Evolutionary conservation across 2,329 filamentous ascomycete genomes (phyloP), one percentile per base, ranked within the genome.

Genomic region (Xylariales sp.): DNA sequence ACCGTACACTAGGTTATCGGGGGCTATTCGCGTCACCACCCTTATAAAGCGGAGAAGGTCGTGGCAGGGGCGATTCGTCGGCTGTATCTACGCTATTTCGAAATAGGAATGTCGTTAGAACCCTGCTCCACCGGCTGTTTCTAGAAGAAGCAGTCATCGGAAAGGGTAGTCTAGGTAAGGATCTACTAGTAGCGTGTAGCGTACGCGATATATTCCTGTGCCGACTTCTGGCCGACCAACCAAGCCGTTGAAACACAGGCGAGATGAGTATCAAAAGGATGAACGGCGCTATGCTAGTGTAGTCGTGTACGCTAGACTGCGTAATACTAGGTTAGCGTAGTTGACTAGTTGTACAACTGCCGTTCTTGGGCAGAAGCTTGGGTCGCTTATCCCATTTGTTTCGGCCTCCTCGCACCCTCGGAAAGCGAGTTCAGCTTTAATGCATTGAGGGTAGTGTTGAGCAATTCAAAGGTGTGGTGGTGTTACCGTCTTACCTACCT

Each of bases 91-190:
- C 10, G 39, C 36, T 55, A 55, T 41, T 12, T 5, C 10, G 36
- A 9, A 41, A 41, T 55, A 55, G 52, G 52, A 55, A 55, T 16
- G 34, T 55, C 52, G 12, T 55, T 55, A 41, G 18, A 16, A 36
- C 7, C 5, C 9, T 34, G 14, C 49, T 32, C 49, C 49, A 34
- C 49, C 30, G n/a, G 4, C 10, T 41, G 34, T 52, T 52, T 52
- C 49, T 52, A 52, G 49, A 52, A 52, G 14, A 41, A 41, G 39
- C 39, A 12, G 9, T 14, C 39, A 10, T 12, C 14, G 39, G 14
- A 41, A 41, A 41, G 23, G 23, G 23, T 23, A 23, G 23, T 23
- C 23, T 23, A 23, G 23, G 23, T 23, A 23, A 23, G 23, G 23
- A 23, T 23, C 23, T 23, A 23, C 23, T 23, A 23, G 23, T 23